Conservation (phyloP, 805 yeast species). For the Myxozyma sirexii region DNA sequence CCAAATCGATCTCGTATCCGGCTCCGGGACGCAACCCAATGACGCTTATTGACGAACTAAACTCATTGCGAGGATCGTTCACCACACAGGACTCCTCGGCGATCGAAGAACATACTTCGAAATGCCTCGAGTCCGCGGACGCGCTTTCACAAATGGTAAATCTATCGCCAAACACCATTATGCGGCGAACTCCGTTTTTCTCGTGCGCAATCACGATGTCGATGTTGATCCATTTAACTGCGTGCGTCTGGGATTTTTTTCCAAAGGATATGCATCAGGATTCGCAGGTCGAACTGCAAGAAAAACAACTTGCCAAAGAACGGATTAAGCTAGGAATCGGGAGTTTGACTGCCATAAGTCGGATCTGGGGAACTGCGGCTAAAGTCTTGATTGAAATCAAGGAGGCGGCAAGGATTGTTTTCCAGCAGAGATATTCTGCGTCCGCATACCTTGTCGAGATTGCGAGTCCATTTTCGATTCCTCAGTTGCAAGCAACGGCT, state of each 20-base stretch:
- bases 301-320: constrained; percentile 10
- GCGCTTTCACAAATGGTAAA: constrained; percentile 12
- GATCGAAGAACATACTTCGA: constrained; percentile 11
- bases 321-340: constrained; percentile 17
- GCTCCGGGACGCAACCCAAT: not conserved
- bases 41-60: not conserved
- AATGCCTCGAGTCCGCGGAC: constrained; percentile 18
- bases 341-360: constrained; percentile 8
- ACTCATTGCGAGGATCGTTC: not conserved
- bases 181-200: constrained; percentile 23
- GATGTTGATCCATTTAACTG: constrained; percentile 15
- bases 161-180: constrained; percentile 9
- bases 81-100: not conserved
- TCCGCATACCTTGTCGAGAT: not conserved
- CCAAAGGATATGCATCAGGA: constrained; percentile 1
- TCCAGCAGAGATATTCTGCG: constrained; percentile 14
- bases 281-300: not conserved
- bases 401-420: constrained; percentile 14
- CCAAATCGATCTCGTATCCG: not conserved
- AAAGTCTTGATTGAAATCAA: constrained; percentile 7
- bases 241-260: constrained; percentile 27
- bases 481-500: not conserved
- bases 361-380: constrained; percentile 22
- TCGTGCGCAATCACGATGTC: constrained; percentile 17
- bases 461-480: not conserved